These are phyloP conservation scores for Scheffersomyces cryptocercus DNA, from an alignment of 1,139 yeast genomes.

Conservation along the genomic window DNA sequence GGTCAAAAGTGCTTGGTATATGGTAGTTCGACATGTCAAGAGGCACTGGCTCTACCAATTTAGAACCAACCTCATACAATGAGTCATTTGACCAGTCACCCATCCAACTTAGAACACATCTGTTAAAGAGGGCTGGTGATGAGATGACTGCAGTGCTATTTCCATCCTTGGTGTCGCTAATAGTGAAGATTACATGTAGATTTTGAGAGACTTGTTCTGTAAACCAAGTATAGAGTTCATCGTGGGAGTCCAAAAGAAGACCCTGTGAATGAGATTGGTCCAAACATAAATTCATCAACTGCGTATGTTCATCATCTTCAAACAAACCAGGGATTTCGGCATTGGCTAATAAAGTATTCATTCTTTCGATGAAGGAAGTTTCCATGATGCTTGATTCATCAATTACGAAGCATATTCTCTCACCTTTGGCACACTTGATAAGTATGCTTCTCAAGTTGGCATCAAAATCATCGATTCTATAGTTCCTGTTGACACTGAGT, in stretches of 20 bases:
- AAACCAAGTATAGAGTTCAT: slow-evolving; percentile 79
- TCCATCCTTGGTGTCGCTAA: slow-evolving; percentile 54
- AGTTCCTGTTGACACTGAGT: slow-evolving; percentile 57
- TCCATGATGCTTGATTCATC: slow-evolving; percentile 82
- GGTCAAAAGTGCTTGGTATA: slow-evolving; percentile 25
- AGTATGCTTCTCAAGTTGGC: slow-evolving; percentile 57
- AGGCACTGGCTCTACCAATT: slow-evolving; percentile 48
- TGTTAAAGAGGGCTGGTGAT: slow-evolving; percentile 88
- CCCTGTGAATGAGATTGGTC: slow-evolving; percentile 66
- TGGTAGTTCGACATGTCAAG: slow-evolving; percentile 48
- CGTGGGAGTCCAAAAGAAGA: slow-evolving; percentile 62
- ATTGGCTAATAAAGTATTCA: slow-evolving; percentile 90
- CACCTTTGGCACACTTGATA: slow-evolving; percentile 49
- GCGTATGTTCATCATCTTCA: slow-evolving; percentile 67
- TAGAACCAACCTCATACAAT: slow-evolving; percentile 50
- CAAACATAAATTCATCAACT: slow-evolving; percentile 56
- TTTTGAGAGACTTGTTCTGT: slow-evolving; percentile 65
- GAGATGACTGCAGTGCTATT: slow-evolving; percentile 49
- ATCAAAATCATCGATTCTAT: slow-evolving; percentile 67
- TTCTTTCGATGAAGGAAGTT: slow-evolving; percentile 80
- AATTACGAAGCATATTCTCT: slow-evolving; percentile 68
- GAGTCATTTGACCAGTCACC: slow-evolving; percentile 73
- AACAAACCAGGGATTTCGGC: slow-evolving; percentile 92
- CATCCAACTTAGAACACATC: slow-evolving; percentile 91
- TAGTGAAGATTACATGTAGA: slow-evolving; percentile 81